A percentile compares a stretch with the other conserved stretches of the same genome.
Conservation (phyloP, 495 filamentous ascomycete genomes). For the Podospora sp. region DNA sequence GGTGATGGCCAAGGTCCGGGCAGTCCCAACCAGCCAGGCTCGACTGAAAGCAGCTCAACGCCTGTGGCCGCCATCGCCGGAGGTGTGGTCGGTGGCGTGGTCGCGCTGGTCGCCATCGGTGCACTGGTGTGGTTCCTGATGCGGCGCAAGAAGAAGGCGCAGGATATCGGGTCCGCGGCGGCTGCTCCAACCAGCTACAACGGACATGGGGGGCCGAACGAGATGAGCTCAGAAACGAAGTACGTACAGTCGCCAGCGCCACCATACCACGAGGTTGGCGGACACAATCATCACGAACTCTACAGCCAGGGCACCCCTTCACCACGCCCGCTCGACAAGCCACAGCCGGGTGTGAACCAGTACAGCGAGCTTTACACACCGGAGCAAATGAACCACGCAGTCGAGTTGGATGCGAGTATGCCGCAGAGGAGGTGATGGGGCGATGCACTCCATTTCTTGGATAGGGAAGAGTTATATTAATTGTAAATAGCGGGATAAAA, state of each 20-base stretch:
- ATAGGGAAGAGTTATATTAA: no score
- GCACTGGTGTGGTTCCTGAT: conserved; percentile 6
- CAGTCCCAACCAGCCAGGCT: background rate
- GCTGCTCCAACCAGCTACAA: background rate
- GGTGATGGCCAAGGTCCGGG: background rate
- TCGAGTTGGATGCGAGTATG: background rate
- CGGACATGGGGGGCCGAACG: background rate
- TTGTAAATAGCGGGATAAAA: no score
- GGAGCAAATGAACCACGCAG: background rate
- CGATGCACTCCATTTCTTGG: no score
- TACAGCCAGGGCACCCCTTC: background rate
- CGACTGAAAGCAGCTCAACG: background rate
- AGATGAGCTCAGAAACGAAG: background rate
- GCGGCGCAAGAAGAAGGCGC: background rate
- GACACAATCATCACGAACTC: background rate
- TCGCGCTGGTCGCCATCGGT: background rate
- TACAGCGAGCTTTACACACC: background rate
- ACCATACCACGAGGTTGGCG: background rate
- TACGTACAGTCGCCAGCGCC: background rate
- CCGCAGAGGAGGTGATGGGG: background rate
- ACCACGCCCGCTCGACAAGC: background rate
- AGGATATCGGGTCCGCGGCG: background rate
- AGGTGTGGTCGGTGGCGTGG: conserved; percentile 14
- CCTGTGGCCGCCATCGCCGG: conserved; percentile 13
- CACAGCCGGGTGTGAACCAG: background rate